These are phyloP conservation scores for Hirsutella minnesotensis DNA, from an alignment of 2,329 filamentous ascomycete genomes.

Conservation along the genomic window DNA sequence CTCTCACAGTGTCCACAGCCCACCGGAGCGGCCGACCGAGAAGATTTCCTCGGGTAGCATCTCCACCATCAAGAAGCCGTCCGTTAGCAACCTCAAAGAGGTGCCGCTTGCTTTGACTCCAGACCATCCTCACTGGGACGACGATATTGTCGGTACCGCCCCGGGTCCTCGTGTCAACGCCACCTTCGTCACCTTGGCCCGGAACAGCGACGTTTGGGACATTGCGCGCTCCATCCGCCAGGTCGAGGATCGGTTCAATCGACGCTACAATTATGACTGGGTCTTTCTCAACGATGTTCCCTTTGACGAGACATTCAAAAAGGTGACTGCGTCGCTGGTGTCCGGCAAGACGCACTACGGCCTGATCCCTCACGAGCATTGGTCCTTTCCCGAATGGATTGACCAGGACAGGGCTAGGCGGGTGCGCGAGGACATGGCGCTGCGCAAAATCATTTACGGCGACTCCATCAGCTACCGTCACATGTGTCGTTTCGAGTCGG, in stretches of 20 bases:
- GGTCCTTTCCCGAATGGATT: conserved; percentile 94
- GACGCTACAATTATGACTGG: conserved; percentile 96
- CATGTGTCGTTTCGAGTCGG: conserved; percentile 98
- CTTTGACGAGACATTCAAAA: conserved; percentile 89
- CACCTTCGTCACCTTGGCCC: conserved; percentile 90
- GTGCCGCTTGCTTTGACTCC: conserved; percentile 40
- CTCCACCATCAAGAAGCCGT: conserved; percentile 12
- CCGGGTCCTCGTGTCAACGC: conserved; percentile 79
- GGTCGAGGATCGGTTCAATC: conserved; percentile 96
- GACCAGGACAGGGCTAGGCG: conserved; percentile 87
- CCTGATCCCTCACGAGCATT: conserved; percentile 80
- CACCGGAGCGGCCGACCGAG: conserved; percentile 7
- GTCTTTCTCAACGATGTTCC: conserved; percentile 96
- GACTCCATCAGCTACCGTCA: conserved; percentile 95
- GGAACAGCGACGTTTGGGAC: conserved; percentile 92
- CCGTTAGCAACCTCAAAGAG: conserved; percentile 18
- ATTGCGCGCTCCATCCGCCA: conserved; percentile 92
- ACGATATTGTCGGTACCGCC: conserved; percentile 37
- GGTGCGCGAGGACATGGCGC: conserved; percentile 87
- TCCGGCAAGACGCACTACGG: conserved; percentile 90
- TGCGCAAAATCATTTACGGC: conserved; percentile 94
- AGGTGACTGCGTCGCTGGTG: conserved; percentile 77
- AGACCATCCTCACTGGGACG: conserved; percentile 38
- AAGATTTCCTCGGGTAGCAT: conserved; percentile 12
- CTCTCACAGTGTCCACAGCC: background rate